phyloP scores from a whole-genome alignment of 2,329 filamentous ascomycete genomes.

The Phaeosphaeriaceae sp. region DNA sequence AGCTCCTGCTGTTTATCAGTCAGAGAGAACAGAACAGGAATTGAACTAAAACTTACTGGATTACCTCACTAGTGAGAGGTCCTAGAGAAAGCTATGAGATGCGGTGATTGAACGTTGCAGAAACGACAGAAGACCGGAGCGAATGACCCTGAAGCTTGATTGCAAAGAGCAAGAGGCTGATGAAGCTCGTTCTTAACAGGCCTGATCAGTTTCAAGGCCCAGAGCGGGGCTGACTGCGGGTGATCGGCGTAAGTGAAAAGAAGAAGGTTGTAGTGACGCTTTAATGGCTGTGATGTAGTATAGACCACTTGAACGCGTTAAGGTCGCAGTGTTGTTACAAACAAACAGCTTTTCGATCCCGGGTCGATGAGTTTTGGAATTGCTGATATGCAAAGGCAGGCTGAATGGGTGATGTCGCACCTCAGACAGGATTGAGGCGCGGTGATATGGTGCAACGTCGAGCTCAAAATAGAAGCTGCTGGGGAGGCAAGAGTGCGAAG shows the following conservation, averaged over 20 bases:
- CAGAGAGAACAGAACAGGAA: not conserved
- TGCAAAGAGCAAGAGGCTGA: conserved; percentile 32
- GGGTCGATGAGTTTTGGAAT: conserved; percentile 32
- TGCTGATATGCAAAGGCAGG: conserved; percentile 42
- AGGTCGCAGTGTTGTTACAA: conserved; percentile 35
- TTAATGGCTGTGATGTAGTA: conserved; percentile 30
- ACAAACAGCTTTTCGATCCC: conserved; percentile 25
- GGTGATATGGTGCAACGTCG: conserved; percentile 41
- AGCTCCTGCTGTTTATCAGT: conserved; percentile 33
- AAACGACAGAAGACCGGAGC: not conserved
- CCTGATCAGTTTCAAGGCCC: conserved; percentile 36
- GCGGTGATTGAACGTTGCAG: not conserved
- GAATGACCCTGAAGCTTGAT: conserved; percentile 1
- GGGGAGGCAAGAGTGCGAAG: conserved; percentile 31
- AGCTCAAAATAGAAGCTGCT: conserved; percentile 44
- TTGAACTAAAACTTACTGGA: too few relatives aligned
- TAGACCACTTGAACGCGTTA: conserved; percentile 28
- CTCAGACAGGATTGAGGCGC: conserved; percentile 40
- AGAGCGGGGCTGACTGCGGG: conserved; percentile 41
- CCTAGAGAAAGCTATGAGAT: not conserved
- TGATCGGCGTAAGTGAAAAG: conserved; percentile 33
- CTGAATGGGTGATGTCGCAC: conserved; percentile 45
- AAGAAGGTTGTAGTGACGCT: conserved; percentile 30
- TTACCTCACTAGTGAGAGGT: too few relatives aligned
- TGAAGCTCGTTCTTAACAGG: conserved; percentile 28